Evolutionary conservation across 2,329 filamentous ascomycete genomes (phyloP), one percentile per base, ranked within the genome.

Genomic region (Epichloe aotearoae): DNA sequence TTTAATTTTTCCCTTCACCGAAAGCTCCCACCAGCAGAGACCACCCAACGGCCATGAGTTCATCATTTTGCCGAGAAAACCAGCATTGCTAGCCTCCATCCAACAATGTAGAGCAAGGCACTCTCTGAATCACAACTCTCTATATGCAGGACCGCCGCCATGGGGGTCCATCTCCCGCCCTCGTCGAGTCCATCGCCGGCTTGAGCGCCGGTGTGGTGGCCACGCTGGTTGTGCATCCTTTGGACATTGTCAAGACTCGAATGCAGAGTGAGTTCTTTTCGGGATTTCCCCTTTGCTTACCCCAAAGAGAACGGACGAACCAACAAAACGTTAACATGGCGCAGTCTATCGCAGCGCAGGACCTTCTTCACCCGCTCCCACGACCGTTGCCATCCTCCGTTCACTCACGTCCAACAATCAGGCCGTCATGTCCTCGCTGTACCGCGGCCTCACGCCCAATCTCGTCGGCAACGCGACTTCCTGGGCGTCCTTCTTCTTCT

Each of bases 171-270:
- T 84, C 85, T 62, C 81, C 86, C 69, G 88, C 86, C 60, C 68
- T 86, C 63, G 79, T 96, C 68, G 93, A 97, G 77, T 84, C 85
- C 62, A 75, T 90, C 65, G 88, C 93, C 54, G 93, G 93, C 59
- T 84, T 98, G 67, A 86, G 84, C 56, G 93, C 93, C 53, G 93
- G 93, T 54, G 77, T 88, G 51, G 77, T 89, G 59, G 86, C 90
- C 49, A 97, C 93, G 23, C 75, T 97, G 46, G 83, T 82, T 51
- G 85, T 93, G 49, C 91, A 97, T 65, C 93, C 93, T 34, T 80
- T 98, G 53, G 93, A 98, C 70, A 83, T 98, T 56, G 83, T 97
- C 65, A 98, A 98, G 75, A 97, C 91, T 54, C 85, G 93, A 56
- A 82, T 98, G 64, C 93, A 98, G 72, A 83, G 87, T 89, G 71